Evolutionary conservation across 306 rosid genomes (phyloP).

Genomic region (Albizia julibrissin): DNA sequence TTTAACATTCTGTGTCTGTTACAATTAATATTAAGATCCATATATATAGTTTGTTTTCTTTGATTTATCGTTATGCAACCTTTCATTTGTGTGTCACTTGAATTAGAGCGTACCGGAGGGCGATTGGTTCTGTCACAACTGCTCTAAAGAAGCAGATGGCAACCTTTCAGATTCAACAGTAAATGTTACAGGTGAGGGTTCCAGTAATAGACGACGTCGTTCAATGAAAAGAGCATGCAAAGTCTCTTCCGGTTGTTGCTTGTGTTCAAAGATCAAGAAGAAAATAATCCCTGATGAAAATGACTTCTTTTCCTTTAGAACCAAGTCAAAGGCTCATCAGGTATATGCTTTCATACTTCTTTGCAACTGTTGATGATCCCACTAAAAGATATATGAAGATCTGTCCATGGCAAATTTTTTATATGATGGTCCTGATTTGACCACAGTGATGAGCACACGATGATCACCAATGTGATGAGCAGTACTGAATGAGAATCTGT

Average conservation of each 20-base stretch:
- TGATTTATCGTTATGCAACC: not conserved
- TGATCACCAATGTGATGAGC: too few species aligned
- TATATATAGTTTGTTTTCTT: not conserved
- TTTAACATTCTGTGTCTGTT: not conserved
- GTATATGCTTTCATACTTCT: not conserved
- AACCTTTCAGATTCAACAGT: not conserved
- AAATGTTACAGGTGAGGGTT: not conserved
- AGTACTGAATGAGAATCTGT: too few species aligned
- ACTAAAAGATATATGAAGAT: not conserved
- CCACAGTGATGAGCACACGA: too few species aligned
- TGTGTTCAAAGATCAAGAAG: not conserved
- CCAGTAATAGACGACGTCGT: not conserved
- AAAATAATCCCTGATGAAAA: not conserved
- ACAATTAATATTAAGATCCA: not conserved
- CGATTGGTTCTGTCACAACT: constrained; percentile 17
- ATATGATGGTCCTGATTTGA: too few species aligned
- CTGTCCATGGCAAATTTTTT: too few species aligned
- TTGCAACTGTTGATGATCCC: not conserved
- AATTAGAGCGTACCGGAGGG: not conserved
- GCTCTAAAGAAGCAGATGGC: not conserved
- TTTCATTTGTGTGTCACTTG: not conserved
- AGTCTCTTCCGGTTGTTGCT: not conserved
- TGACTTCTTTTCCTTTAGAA: not conserved
- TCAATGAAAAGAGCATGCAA: not conserved
- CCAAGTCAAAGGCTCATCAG: not conserved